A percentile compares a stretch with the other conserved stretches of the same genome.
These are phyloP conservation scores for Schizonepeta tenuifolia DNA, from an alignment of 257 asterid species.

Conservation along the genomic window DNA sequence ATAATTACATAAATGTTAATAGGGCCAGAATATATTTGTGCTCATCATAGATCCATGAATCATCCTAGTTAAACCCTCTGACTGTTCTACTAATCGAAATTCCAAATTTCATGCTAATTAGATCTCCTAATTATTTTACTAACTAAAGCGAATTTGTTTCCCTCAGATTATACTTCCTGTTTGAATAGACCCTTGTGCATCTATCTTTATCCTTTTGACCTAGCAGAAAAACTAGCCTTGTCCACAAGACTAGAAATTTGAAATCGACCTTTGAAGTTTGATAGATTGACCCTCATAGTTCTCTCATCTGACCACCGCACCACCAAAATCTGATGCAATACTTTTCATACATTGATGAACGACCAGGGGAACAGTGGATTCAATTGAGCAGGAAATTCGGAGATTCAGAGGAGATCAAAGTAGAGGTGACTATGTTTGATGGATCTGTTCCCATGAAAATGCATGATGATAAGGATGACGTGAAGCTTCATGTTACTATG, in stretches of 20 bases:
- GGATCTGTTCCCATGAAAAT: conserved; percentile 60
- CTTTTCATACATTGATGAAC: conserved; percentile 53
- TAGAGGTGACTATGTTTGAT: conserved; percentile 94
- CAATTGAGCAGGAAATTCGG: conserved; percentile 61
- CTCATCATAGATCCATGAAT: not conserved
- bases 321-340: not conserved
- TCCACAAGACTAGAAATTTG: conserved; percentile 7
- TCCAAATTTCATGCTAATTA: not conserved
- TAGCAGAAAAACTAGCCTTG: not conserved
- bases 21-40: not conserved
- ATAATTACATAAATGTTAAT: not conserved
- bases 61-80: not conserved
- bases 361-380: conserved; percentile 89
- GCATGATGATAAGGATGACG: conserved; percentile 54
- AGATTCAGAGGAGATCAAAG: conserved; percentile 74
- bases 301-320: not conserved
- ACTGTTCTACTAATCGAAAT: not conserved
- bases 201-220: not conserved
- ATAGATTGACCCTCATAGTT: not conserved
- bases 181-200: not conserved
- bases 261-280: not conserved
- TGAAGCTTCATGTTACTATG: conserved; percentile 67
- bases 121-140: not conserved
- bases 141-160: not conserved
- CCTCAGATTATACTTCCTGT: not conserved